Conservation (phyloP, 78 protist genomes). For the Anaeramoeba flamelloides region DNA sequence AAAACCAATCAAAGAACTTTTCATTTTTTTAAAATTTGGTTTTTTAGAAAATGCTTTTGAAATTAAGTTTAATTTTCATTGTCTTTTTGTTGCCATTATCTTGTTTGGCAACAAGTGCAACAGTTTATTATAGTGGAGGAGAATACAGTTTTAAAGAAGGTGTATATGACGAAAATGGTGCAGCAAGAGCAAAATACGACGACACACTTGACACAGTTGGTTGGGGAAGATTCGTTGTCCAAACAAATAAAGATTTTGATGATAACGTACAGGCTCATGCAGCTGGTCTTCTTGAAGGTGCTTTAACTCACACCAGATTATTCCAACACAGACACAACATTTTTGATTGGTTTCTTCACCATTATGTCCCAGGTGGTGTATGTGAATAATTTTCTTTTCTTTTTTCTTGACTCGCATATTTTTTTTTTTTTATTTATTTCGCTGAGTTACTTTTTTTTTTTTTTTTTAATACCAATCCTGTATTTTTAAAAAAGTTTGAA, state of each 20-base stretch:
- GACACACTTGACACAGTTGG: not conserved
- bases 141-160: not conserved
- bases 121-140: not conserved
- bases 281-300: conserved; percentile 5
- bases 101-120: no score
- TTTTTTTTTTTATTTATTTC: no score
- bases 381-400: no score
- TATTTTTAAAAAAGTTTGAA: no score
- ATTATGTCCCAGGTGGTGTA: not conserved
- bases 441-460: no score
- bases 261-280: not conserved
- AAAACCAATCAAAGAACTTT: no score
- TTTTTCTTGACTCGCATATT: no score
- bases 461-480: no score
- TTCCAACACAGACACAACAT: not conserved
- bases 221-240: not conserved
- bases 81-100: no score
- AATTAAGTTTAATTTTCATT: no score
- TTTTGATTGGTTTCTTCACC: not conserved
- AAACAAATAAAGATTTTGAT: not conserved
- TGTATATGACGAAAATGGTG: not conserved
- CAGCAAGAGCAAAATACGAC: not conserved
- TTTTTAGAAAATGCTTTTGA: no score
- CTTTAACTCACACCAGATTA: not conserved
- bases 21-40: no score